Evolutionary conservation across 257 asterid species (phyloP).

Genomic region (Haberlea rhodopensis): DNA sequence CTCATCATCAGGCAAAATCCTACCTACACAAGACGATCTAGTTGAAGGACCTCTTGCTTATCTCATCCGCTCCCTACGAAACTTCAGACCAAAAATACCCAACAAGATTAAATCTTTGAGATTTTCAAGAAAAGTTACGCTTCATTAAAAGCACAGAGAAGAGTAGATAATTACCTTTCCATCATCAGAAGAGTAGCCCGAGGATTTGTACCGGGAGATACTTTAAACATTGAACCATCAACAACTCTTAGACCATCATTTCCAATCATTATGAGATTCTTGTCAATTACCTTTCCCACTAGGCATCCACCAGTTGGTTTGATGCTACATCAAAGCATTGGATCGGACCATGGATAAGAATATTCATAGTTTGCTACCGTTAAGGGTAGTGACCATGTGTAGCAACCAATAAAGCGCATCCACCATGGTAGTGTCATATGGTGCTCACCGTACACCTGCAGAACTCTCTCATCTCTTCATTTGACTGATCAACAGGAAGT

Average conservation of each 20-base stretch:
- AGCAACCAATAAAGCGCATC: too few species aligned
- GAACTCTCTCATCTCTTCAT: conserved; percentile 62
- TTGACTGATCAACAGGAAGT: conserved; percentile 53
- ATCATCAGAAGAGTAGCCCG: conserved; percentile 91
- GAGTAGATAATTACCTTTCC: conserved; percentile 47
- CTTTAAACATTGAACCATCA: conserved; percentile 64
- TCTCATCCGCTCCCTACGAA: conserved; percentile 52
- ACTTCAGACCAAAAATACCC: conserved; percentile 46
- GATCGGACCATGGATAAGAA: too few species aligned
- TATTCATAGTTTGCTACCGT: too few species aligned
- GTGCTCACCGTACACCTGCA: conserved; percentile 79
- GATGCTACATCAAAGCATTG: too few species aligned
- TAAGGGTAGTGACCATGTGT: too few species aligned
- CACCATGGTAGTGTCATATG: conserved; percentile 97
- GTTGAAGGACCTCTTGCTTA: conserved; percentile 4
- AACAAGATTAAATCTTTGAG: background rate
- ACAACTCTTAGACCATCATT: conserved; percentile 61
- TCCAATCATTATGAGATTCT: conserved; percentile 55
- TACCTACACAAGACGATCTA: background rate
- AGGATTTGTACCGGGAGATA: conserved; percentile 94
- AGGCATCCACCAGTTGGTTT: too few species aligned
- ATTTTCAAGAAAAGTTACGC: background rate
- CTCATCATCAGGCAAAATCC: background rate
- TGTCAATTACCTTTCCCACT: conserved; percentile 72
- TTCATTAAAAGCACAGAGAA: background rate